These are phyloP conservation scores for Claviceps sorghi DNA, from an alignment of 2,329 filamentous ascomycete species.

Conservation along the genomic window DNA sequence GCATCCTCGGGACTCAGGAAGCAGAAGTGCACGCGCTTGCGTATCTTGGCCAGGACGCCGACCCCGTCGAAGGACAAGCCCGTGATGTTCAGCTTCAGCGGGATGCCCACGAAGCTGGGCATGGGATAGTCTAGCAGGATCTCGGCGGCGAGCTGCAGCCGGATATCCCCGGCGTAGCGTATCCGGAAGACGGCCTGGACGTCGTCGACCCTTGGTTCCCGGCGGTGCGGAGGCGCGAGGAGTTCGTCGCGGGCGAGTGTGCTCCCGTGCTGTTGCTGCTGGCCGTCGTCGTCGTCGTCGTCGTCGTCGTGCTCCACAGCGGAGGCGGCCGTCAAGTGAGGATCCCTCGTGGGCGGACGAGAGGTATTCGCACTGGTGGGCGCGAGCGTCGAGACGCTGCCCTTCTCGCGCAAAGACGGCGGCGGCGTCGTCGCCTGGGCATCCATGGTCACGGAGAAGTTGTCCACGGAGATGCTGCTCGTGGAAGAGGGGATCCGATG, in stretches of 20 bases:
- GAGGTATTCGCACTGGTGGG: slow-evolving; percentile 39
- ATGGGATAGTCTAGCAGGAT: slow-evolving; percentile 96
- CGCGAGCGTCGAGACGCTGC: slow-evolving; percentile 47
- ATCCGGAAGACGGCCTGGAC: slow-evolving; percentile 87
- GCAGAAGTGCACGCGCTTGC: slow-evolving; percentile 80
- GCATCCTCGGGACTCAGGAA: slow-evolving; percentile 90
- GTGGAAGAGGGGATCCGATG: slow-evolving; percentile 31
- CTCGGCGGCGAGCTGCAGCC: slow-evolving; percentile 80
- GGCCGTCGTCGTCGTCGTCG: not conserved
- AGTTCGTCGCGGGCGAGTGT: slow-evolving; percentile 15
- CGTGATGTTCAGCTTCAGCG: slow-evolving; percentile 86
- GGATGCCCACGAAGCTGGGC: slow-evolving; percentile 94
- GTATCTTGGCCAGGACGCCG: slow-evolving; percentile 80
- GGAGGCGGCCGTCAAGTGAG: slow-evolving; percentile 20
- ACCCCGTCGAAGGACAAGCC: slow-evolving; percentile 91
- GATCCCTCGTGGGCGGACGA: slow-evolving; percentile 43
- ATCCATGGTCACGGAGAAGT: slow-evolving; percentile 18
- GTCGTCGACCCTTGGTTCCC: slow-evolving; percentile 69
- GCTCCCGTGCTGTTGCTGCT: slow-evolving; percentile 11
- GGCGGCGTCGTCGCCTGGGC: slow-evolving; percentile 4
- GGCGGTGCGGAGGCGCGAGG: slow-evolving; percentile 23
- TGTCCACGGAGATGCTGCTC: slow-evolving; percentile 31
- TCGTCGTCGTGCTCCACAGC: slow-evolving; percentile 18
- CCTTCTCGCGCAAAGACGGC: slow-evolving; percentile 38
- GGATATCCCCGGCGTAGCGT: slow-evolving; percentile 74